Conservation (phyloP, 805 yeast genomes). For the Lachancea waltii region DNA sequence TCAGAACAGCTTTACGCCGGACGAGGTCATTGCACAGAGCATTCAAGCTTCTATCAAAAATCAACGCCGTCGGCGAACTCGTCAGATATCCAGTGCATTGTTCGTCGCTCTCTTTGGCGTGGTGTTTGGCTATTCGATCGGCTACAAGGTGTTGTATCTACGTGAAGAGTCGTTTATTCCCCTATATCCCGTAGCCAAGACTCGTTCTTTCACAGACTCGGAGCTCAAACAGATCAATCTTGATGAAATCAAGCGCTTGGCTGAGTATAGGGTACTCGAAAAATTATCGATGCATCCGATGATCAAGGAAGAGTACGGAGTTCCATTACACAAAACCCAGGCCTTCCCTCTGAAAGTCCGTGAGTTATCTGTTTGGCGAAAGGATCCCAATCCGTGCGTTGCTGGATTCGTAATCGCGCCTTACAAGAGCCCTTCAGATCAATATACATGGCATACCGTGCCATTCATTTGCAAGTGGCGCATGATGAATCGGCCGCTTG, state of each 20-base stretch:
- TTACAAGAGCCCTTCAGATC: conserved; percentile 10
- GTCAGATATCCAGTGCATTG: conserved; percentile 13
- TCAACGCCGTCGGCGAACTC: conserved; percentile 17
- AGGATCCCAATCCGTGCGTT: conserved; percentile 28
- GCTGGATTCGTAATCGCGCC: conserved; percentile 23
- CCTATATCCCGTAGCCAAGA: conserved; percentile 20
- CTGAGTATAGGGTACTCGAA: conserved; percentile 20
- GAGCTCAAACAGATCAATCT: conserved; percentile 21
- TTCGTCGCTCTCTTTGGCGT: conserved; percentile 15
- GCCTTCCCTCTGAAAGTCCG: conserved; percentile 17
- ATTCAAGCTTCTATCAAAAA: conserved; percentile 20
- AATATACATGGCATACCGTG: conserved; percentile 23
- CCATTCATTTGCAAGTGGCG: conserved; percentile 26
- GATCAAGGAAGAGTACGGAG: conserved; percentile 30
- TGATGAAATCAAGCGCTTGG: conserved; percentile 17
- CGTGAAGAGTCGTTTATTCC: conserved; percentile 25
- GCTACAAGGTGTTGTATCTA: conserved; percentile 25
- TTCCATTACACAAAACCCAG: conserved; percentile 22
- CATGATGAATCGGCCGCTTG: conserved; percentile 21
- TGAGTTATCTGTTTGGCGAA: conserved; percentile 28
- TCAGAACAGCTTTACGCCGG: neutral
- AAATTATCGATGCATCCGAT: conserved; percentile 25
- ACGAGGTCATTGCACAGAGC: conserved; percentile 4
- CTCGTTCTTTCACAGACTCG: conserved; percentile 19
- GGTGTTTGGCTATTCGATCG: conserved; percentile 25